Evolutionary conservation across 495 filamentous ascomycete genomes (phyloP).

Genomic region (Penicillium diatomitis): DNA sequence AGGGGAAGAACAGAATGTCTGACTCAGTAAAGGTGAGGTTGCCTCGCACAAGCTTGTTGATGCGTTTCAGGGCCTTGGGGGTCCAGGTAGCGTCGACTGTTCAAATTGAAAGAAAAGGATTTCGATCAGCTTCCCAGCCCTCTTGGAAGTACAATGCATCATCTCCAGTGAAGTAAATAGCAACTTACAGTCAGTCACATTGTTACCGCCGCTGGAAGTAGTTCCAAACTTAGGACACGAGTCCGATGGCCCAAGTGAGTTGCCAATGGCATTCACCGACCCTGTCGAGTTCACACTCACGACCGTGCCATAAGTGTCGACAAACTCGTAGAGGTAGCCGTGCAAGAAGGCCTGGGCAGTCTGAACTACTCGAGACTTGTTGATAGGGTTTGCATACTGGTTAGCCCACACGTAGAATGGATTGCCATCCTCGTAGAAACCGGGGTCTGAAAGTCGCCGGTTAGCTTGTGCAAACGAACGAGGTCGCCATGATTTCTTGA

Average conservation of each 20-base stretch:
- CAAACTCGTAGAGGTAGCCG: conserved; percentile 43
- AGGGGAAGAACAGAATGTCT: conserved; percentile 46
- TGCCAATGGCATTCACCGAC: conserved; percentile 32
- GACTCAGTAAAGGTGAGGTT: conserved; percentile 39
- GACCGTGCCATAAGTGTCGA: conserved; percentile 37
- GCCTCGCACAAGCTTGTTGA: conserved; percentile 39
- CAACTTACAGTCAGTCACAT: conserved; percentile 24
- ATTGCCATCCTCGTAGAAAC: conserved; percentile 45
- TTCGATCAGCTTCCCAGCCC: not conserved
- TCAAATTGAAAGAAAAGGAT: not conserved
- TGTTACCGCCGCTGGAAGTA: conserved; percentile 26
- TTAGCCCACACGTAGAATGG: conserved; percentile 51
- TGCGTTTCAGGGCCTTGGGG: conserved; percentile 38
- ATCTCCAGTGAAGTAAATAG: not conserved
- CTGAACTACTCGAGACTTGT: conserved; percentile 29
- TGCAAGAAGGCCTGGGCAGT: conserved; percentile 39
- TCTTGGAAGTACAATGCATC: not conserved
- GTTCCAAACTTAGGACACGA: conserved; percentile 43
- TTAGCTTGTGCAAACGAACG: not conserved
- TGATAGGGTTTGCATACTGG: conserved; percentile 43
- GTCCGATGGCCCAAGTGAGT: conserved; percentile 48
- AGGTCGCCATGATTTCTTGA: not conserved
- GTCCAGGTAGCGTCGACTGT: conserved; percentile 39
- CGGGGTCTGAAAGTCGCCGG: conserved; percentile 26
- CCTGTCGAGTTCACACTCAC: conserved; percentile 41